phyloP scores from a whole-genome alignment of 139 green algal species.

The Chlamydomonas incerta region DNA sequence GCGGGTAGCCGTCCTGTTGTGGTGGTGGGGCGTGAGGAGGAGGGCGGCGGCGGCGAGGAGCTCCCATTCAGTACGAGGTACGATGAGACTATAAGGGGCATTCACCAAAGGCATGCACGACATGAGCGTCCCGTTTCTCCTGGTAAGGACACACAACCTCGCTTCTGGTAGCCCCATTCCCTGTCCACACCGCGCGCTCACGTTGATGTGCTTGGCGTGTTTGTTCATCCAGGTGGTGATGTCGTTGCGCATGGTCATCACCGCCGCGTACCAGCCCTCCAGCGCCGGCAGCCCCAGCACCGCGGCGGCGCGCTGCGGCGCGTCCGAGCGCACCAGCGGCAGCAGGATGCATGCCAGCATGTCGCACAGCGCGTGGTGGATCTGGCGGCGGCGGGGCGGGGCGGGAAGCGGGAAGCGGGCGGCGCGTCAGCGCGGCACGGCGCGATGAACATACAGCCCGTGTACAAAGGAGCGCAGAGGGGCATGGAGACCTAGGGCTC shows the following conservation, averaged over 20 bases:
- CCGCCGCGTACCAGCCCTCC: conserved; percentile 48
- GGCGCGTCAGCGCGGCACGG: too few relatives aligned
- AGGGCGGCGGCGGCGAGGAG: too few relatives aligned
- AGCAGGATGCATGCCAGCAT: conserved; percentile 77
- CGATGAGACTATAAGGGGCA: background rate
- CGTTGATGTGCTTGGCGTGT: conserved; percentile 86
- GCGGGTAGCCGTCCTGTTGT: conserved; percentile 75
- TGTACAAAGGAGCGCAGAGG: too few relatives aligned
- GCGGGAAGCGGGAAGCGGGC: too few relatives aligned
- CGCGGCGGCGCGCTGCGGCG: conserved; percentile 53
- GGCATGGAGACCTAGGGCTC: too few relatives aligned
- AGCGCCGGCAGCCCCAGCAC: conserved; percentile 33
- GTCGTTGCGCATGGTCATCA: conserved; percentile 53
- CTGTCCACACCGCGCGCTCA: conserved; percentile 31
- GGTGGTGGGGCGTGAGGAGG: too few relatives aligned
- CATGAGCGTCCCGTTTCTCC: too few relatives aligned
- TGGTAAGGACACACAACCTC: too few relatives aligned
- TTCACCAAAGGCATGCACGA: too few relatives aligned
- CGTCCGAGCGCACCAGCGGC: conserved; percentile 74
- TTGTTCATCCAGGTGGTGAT: conserved; percentile 61
- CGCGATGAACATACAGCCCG: too few relatives aligned
- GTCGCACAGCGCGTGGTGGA: conserved; percentile 75
- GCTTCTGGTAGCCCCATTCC: too few relatives aligned
- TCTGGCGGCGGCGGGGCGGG: conserved; percentile 31
- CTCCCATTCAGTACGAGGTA: too few relatives aligned